phyloP scores from a whole-genome alignment of 2,329 filamentous ascomycete species.

The Penicillium hesseltinei region DNA sequence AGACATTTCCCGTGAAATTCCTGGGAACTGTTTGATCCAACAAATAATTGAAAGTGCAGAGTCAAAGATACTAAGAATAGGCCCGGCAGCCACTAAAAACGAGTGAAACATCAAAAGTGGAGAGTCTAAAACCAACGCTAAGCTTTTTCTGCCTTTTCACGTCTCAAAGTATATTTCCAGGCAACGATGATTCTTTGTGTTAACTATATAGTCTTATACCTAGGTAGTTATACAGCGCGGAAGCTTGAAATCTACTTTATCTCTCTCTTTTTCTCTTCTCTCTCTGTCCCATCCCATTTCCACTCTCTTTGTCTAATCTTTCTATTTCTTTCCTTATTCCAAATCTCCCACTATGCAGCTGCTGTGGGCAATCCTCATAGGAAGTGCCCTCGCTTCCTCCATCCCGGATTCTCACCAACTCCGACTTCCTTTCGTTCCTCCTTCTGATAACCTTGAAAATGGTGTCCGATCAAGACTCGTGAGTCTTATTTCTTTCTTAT shows the following conservation, averaged over 20 bases:
- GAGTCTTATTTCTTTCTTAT: neutral
- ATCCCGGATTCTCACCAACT: slow-evolving; percentile 18
- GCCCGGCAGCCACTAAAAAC: neutral
- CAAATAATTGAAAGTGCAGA: neutral
- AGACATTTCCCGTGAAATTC: too few species aligned
- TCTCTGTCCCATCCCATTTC: neutral
- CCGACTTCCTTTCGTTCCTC: slow-evolving; percentile 21
- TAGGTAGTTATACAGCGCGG: too few species aligned
- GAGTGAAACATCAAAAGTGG: neutral
- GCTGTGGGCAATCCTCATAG: slow-evolving; percentile 13
- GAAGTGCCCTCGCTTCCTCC: slow-evolving; percentile 14
- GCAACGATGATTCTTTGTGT: too few species aligned
- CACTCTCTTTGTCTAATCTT: neutral
- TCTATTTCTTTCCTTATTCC: neutral
- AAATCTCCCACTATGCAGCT: slow-evolving; percentile 15
- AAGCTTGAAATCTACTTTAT: neutral
- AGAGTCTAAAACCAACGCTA: neutral
- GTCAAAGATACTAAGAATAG: neutral
- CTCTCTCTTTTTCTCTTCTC: neutral
- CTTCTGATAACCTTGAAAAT: neutral
- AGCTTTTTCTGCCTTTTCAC: neutral
- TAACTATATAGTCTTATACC: too few species aligned
- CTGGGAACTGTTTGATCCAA: too few species aligned
- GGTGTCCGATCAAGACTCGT: slow-evolving; percentile 17
- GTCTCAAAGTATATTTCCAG: neutral